Conservation (phyloP, 495 filamentous ascomycete genomes). For the Parachaetomium inaequale region DNA sequence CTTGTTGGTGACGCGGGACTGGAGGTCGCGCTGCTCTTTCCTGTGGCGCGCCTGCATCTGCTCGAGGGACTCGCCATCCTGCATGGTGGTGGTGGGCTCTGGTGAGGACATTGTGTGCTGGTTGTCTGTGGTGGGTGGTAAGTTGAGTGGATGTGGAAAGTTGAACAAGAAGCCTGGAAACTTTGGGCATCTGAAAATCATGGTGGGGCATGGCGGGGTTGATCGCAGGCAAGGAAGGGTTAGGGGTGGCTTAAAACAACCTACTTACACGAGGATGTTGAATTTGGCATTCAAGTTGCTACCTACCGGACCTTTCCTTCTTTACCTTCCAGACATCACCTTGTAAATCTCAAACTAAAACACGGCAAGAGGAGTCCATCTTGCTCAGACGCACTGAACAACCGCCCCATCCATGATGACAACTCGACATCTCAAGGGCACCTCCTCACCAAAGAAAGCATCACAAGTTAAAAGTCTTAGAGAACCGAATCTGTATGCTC, state of each 20-base stretch:
- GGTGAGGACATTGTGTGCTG: neutral
- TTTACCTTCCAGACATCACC: no score
- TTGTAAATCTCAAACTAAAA: no score
- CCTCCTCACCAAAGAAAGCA: neutral
- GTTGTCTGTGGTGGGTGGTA: neutral
- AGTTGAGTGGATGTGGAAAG: neutral
- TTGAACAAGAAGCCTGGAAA: neutral
- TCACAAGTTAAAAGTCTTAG: neutral
- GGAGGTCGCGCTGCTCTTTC: constrained; percentile 84
- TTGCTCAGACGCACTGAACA: no score
- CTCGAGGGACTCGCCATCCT: constrained; percentile 63
- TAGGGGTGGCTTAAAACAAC: neutral
- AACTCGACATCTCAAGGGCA: neutral
- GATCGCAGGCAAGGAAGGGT: neutral
- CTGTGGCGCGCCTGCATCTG: constrained; percentile 73
- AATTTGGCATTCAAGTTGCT: no score
- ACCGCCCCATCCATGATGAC: no score
- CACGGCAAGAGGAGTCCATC: no score
- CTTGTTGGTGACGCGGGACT: constrained; percentile 81
- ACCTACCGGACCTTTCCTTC: no score
- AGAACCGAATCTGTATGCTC: neutral
- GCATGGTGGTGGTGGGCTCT: constrained; percentile 20
- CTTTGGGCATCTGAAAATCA: neutral
- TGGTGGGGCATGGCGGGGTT: constrained; percentile 12
- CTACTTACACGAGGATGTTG: neutral